Conservation (phyloP, 129 eudicot genomes). For the Pittosporum tobira region DNA sequence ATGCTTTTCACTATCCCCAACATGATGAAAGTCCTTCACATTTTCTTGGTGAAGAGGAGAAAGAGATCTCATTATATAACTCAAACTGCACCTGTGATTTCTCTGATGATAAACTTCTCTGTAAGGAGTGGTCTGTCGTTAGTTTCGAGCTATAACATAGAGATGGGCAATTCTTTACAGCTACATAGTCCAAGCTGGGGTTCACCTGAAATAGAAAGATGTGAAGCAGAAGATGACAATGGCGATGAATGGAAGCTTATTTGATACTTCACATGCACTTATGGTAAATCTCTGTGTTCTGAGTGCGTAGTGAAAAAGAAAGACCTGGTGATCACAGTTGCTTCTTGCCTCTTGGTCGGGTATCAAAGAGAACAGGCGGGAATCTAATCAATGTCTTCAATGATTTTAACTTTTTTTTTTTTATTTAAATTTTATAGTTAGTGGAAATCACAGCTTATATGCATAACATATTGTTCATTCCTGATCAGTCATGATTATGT, state of each 20-base stretch:
- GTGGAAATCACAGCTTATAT: background rate
- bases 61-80: conserved; percentile 12
- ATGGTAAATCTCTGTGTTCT: background rate
- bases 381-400: background rate
- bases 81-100: conserved; percentile 7
- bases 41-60: conserved; percentile 24
- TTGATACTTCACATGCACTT: background rate
- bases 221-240: conserved; percentile 12
- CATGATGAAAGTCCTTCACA: conserved; percentile 13
- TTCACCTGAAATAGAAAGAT: conserved; percentile 9
- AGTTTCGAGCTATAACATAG: conserved; percentile 17
- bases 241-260: conserved; percentile 8
- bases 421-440: no score
- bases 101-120: conserved; percentile 16
- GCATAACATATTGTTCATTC: background rate
- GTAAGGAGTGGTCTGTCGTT: conserved; percentile 13
- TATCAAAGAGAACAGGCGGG: conserved; percentile 26
- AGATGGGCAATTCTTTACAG: conserved; percentile 22
- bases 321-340: conserved; percentile 18
- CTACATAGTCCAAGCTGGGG: conserved; percentile 27
- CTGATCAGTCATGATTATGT: background rate
- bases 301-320: conserved; percentile 17
- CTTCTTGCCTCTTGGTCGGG: conserved; percentile 25
- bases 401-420: background rate
- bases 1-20: conserved; percentile 16